Evolutionary conservation across 1,139 yeast species (phyloP).

Genomic region (Suhomyces terraborum): DNA sequence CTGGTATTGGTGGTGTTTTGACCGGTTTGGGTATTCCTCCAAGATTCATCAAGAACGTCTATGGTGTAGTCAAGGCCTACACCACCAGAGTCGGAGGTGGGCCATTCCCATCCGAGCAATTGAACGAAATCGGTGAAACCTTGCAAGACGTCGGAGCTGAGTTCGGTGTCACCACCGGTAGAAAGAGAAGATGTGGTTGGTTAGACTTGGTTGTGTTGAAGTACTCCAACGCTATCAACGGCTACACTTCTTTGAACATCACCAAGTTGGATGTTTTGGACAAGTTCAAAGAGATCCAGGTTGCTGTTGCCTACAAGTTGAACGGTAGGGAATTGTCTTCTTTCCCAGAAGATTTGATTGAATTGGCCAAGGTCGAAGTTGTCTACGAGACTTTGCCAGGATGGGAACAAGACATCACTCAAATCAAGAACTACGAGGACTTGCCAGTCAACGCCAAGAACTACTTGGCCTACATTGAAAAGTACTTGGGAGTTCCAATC

Average conservation of each 20-base stretch:
- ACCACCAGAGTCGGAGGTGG: slow-evolving; percentile 99
- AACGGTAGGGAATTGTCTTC: slow-evolving; percentile 72
- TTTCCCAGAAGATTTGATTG: slow-evolving; percentile 90
- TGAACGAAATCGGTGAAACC: slow-evolving; percentile 82
- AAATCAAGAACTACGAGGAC: slow-evolving; percentile 66
- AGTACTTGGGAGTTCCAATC: slow-evolving; percentile 77
- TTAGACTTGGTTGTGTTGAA: slow-evolving; percentile 91
- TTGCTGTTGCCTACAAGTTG: slow-evolving; percentile 78
- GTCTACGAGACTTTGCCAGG: slow-evolving; percentile 90
- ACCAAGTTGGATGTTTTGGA: slow-evolving; percentile 96
- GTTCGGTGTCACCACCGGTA: slow-evolving; percentile 97
- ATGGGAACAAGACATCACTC: slow-evolving; percentile 86
- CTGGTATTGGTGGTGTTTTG: slow-evolving; percentile 97
- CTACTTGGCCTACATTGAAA: slow-evolving; percentile 83
- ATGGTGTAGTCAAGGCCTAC: slow-evolving; percentile 97
- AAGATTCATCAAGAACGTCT: slow-evolving; percentile 69
- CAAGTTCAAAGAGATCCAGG: slow-evolving; percentile 80
- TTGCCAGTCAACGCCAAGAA: slow-evolving; percentile 86
- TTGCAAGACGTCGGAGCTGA: slow-evolving; percentile 93
- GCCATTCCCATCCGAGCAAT: slow-evolving; percentile 98
- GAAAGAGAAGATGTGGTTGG: slow-evolving; percentile 99
- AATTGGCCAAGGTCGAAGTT: slow-evolving; percentile 85
- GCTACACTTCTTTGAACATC: slow-evolving; percentile 90
- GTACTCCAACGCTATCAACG: slow-evolving; percentile 88
- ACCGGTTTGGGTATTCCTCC: slow-evolving; percentile 98